Evolutionary conservation across 768 basidiomycete genomes (phyloP), one percentile per base, ranked within the genome.

Genomic region (Lentinula aciculospora): DNA sequence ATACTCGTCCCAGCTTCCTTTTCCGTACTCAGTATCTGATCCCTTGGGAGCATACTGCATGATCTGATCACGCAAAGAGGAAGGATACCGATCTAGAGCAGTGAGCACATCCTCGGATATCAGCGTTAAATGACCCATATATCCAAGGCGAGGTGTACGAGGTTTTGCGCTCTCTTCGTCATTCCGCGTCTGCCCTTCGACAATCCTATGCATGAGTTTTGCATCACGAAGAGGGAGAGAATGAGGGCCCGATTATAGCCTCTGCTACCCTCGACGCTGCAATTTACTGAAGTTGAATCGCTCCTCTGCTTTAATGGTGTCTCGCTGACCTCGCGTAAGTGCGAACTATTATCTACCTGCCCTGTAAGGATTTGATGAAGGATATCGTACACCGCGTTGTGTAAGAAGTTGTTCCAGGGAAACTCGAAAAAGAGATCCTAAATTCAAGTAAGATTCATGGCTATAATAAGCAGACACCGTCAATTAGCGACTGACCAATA

Each of bases 401-500:
- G 97, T 29, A 98, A 73, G 69, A 98, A 98, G 68, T 98, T 98
- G 72, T 99, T 98, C 88, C 92, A 93, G 0, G 95, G 94, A 65
- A 88, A 97, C 60, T 89, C 87, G 68, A 98, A 98, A 77, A 98
- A 98, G 36, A 98, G 78, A 64, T 95, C 91, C 94, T 96, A 23
- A 45, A 53, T 19, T 32, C 25, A 19, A 34, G 61, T 40, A 57
- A 45, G 25, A 49, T 27, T 6, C 17, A 28, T 57, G 27, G 21
- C 56, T 42, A 27, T 34, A n/a, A 49, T 53, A 39, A 39, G 37
- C n/a, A 37, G 53, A 19, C 45, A n/a, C 37, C 58, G 25, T 39
- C 69, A 76, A 59, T 12, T 1, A 34, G 6, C 32, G 12, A 73
- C 89, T 65, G 60, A 94, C 94, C 63, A 98, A 75, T 61, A 98